Evolutionary conservation across 2,329 filamentous ascomycete species (phyloP).

Genomic region (Colletotrichum spaethianum): DNA sequence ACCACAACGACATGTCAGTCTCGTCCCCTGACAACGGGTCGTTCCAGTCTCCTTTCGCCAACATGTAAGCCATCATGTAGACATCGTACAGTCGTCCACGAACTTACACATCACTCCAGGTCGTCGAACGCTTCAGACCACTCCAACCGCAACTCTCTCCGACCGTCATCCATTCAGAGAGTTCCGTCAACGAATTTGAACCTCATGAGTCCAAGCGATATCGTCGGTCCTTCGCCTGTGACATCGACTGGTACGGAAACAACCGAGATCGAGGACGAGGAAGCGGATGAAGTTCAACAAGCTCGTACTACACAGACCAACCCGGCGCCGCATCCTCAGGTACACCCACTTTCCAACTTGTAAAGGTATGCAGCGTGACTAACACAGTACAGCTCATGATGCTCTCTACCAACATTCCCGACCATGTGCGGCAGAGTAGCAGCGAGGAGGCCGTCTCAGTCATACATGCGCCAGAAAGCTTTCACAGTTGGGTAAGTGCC

Average conservation of each 20-base stretch:
- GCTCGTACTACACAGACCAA: conserved; percentile 53
- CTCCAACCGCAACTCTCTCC: conserved; percentile 62
- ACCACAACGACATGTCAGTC: conserved; percentile 67
- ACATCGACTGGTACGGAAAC: conserved; percentile 88
- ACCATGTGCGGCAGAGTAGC: conserved; percentile 69
- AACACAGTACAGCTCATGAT: conserved; percentile 59
- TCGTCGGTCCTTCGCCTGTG: conserved; percentile 86
- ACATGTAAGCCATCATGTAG: conserved; percentile 61
- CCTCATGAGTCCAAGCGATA: conserved; percentile 74
- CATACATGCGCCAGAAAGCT: conserved; percentile 90
- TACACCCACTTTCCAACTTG: conserved; percentile 43
- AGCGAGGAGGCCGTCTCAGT: conserved; percentile 89
- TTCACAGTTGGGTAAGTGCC: conserved; percentile 80
- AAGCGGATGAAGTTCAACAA: conserved; percentile 71
- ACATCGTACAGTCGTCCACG: neutral
- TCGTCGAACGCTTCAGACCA: conserved; percentile 56
- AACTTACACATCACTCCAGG: conserved; percentile 53
- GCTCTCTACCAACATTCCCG: conserved; percentile 70
- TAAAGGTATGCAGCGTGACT: neutral
- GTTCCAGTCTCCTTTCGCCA: conserved; percentile 63
- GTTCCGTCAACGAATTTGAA: conserved; percentile 67
- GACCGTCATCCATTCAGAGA: conserved; percentile 64
- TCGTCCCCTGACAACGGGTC: conserved; percentile 68
- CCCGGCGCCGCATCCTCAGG: conserved; percentile 55
- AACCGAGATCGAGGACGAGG: conserved; percentile 88